A percentile compares a stretch with the other conserved stretches of the same genome.
Evolutionary conservation across 1,139 yeast species (phyloP).

Genomic region (Wickerhamomyces sp.): DNA sequence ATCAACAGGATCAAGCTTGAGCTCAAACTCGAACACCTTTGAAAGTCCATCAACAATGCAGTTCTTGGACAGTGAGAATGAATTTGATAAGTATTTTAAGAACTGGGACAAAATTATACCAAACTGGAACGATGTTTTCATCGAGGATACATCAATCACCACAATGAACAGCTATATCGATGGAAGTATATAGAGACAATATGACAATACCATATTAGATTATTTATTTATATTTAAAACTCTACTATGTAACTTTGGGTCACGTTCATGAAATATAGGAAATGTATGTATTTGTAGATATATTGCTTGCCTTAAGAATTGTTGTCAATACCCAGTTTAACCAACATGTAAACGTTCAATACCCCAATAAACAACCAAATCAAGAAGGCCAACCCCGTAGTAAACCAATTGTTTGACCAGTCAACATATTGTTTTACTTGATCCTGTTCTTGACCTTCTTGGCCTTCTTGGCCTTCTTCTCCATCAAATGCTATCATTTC

Average conservation of each 20-base stretch:
- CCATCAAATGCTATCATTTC: constrained; percentile 4
- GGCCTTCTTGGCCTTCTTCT: constrained; percentile 7
- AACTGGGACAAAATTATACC: constrained; percentile 16
- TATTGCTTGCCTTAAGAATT: background rate
- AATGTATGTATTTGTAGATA: background rate
- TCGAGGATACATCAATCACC: constrained; percentile 4
- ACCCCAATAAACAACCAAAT: constrained; percentile 65
- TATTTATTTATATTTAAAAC: no score
- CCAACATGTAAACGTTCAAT: constrained; percentile 67
- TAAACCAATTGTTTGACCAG: constrained; percentile 61
- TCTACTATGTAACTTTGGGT: background rate
- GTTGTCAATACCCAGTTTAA: constrained; percentile 35
- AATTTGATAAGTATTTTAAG: constrained; percentile 11
- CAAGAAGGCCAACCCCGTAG: constrained; percentile 39
- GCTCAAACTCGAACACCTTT: background rate
- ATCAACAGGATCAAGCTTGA: background rate
- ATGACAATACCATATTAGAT: no score
- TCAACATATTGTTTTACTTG: constrained; percentile 31
- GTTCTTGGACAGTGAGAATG: background rate
- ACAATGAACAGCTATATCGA: constrained; percentile 1
- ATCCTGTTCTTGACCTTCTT: constrained; percentile 6
- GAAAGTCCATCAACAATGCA: background rate
- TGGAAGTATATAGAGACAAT: background rate
- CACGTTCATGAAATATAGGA: background rate
- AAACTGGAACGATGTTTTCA: constrained; percentile 15